phyloP scores from a whole-genome alignment of 257 asterid species.

The Misopates orontium region DNA sequence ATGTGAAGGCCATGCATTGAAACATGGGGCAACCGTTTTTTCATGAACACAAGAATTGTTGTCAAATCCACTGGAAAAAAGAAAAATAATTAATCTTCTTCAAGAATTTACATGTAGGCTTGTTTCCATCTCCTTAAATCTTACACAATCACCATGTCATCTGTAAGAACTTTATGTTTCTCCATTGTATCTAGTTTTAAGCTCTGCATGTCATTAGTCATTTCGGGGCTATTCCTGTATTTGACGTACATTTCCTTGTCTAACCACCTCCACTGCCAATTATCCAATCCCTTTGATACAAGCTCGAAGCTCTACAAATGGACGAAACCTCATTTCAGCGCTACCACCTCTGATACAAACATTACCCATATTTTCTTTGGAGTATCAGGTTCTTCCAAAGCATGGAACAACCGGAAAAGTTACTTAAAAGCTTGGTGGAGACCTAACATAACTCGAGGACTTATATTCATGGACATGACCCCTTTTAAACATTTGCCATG shows the following conservation, averaged over 20 bases:
- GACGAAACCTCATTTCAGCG: neutral
- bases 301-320: neutral
- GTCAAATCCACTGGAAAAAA: neutral
- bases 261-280: constrained; percentile 24
- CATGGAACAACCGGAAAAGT: constrained; percentile 28
- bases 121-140: neutral
- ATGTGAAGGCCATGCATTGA: neutral
- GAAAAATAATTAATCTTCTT: neutral
- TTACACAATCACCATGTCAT: constrained; percentile 6
- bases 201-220: constrained; percentile 22
- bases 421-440: constrained; percentile 45
- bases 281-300: neutral
- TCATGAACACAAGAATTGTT: neutral
- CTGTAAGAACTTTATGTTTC: neutral
- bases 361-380: constrained; percentile 38
- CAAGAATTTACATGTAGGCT: neutral
- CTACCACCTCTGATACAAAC: constrained; percentile 25
- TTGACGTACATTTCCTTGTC: constrained; percentile 21
- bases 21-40: neutral
- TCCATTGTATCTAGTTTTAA: neutral
- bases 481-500: constrained; percentile 37
- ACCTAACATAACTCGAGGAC: constrained; percentile 38
- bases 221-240: constrained; percentile 20
- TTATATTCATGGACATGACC: constrained; percentile 33
- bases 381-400: constrained; percentile 30